phyloP scores from a whole-genome alignment of 2,329 filamentous ascomycete genomes.

The Microsporum canis region DNA sequence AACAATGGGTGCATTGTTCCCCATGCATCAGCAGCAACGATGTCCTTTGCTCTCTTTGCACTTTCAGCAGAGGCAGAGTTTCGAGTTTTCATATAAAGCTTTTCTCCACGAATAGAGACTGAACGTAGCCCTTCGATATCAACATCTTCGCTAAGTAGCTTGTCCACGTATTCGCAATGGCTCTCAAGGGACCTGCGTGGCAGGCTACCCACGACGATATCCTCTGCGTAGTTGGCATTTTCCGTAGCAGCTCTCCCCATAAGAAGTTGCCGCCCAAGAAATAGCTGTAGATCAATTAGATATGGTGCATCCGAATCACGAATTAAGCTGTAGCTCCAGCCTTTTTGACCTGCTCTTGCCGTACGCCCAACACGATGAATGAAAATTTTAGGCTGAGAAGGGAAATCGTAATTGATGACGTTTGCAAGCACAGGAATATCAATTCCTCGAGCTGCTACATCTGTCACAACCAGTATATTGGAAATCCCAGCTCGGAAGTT shows the following conservation, averaged over 20 bases:
- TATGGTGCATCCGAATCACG: conserved; percentile 83
- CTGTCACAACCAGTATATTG: conserved; percentile 89
- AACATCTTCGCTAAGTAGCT: conserved; percentile 59
- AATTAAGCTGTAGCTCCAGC: conserved; percentile 92
- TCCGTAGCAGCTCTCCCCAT: conserved; percentile 55
- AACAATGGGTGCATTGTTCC: conserved; percentile 71
- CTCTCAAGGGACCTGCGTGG: conserved; percentile 61
- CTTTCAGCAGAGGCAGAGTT: conserved; percentile 85
- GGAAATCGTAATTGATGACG: conserved; percentile 98
- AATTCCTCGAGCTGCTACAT: conserved; percentile 92
- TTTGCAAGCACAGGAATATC: conserved; percentile 94
- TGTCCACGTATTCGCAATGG: conserved; percentile 72
- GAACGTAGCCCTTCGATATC: conserved; percentile 60
- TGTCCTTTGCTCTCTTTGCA: conserved; percentile 71
- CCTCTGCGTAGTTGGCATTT: conserved; percentile 60
- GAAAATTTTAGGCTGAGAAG: conserved; percentile 90
- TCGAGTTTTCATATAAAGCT: conserved; percentile 78
- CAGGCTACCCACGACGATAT: conserved; percentile 71
- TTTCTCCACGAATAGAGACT: conserved; percentile 81
- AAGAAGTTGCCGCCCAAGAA: conserved; percentile 73
- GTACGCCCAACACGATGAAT: conserved; percentile 94
- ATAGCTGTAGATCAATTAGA: conserved; percentile 84
- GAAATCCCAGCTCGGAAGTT: conserved; percentile 75
- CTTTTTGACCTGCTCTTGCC: conserved; percentile 79
- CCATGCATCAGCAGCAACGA: conserved; percentile 60